Evolutionary conservation across 192 early-diverging fungal species (phyloP).

Genomic region (Blastocladiella britannica): DNA sequence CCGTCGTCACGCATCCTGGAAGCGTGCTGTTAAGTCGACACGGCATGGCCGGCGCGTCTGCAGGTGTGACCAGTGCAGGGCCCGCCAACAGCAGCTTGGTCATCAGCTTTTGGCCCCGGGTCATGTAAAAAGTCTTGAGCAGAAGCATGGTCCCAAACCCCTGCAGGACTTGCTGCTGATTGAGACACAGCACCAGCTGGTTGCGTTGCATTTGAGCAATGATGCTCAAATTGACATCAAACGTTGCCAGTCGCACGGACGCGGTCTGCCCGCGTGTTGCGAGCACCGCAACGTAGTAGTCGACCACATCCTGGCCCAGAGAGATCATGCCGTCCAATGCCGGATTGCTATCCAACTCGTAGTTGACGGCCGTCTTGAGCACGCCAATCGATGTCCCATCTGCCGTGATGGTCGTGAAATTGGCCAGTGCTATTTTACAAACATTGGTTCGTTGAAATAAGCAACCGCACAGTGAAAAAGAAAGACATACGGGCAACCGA

Average conservation of each 20-base stretch:
- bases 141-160: background rate
- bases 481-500: background rate
- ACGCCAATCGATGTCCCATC: background rate
- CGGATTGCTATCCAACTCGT: background rate
- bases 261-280: too few species aligned
- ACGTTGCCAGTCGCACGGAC: too few species aligned
- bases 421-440: background rate
- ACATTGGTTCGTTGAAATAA: background rate
- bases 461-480: background rate
- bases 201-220: background rate
- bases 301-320: background rate
- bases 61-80: background rate
- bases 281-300: background rate
- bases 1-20: background rate
- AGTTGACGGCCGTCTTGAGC: background rate
- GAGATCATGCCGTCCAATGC: background rate
- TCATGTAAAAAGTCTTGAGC: background rate
- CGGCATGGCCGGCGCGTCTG: background rate
- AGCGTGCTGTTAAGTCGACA: background rate
- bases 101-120: background rate
- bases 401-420: background rate
- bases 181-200: background rate
- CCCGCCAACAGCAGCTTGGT: background rate
- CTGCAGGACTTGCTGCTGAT: background rate
- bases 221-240: background rate